Conservation (phyloP, 768 basidiomycete species). For the Neoboletus subvelutipes region DNA sequence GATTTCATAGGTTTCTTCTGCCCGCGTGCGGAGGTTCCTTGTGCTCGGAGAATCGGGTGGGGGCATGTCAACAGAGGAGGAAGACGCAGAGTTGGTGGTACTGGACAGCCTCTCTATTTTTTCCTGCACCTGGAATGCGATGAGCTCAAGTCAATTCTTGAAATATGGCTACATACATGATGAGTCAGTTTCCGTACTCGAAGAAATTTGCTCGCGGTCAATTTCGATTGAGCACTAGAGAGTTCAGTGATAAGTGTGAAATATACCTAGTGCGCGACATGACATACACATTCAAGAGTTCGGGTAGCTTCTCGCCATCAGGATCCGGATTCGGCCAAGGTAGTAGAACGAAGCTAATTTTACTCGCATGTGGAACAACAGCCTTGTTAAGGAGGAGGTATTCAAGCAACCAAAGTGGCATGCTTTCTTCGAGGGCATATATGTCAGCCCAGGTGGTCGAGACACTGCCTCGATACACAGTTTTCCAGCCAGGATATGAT, state of each 20-base stretch:
- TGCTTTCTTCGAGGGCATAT: conserved; percentile 62
- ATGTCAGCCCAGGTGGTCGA: conserved; percentile 54
- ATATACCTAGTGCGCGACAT: not conserved
- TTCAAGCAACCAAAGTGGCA: conserved; percentile 89
- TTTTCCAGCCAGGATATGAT: conserved; percentile 67
- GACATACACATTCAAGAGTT: conserved; percentile 82
- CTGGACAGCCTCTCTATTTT: conserved; percentile 64
- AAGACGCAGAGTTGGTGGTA: conserved; percentile 30
- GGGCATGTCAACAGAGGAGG: conserved; percentile 39
- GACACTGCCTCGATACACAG: conserved; percentile 73
- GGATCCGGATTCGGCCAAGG: conserved; percentile 67
- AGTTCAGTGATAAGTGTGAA: not conserved
- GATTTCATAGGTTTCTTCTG: conserved; percentile 82
- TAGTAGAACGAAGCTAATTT: conserved; percentile 87
- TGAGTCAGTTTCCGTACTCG: conserved; percentile 79
- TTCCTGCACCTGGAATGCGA: conserved; percentile 65
- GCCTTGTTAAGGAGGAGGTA: conserved; percentile 73
- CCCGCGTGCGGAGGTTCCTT: conserved; percentile 27
- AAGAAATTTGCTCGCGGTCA: conserved; percentile 85
- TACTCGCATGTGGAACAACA: conserved; percentile 53
- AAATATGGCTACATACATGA: conserved; percentile 58
- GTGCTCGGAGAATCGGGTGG: conserved; percentile 31
- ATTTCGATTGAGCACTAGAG: conserved; percentile 70
- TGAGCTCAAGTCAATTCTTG: conserved; percentile 3
- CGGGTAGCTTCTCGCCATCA: conserved; percentile 63